Evolutionary conservation across 768 basidiomycete species (phyloP).

Genomic region (Royoungia palumana): DNA sequence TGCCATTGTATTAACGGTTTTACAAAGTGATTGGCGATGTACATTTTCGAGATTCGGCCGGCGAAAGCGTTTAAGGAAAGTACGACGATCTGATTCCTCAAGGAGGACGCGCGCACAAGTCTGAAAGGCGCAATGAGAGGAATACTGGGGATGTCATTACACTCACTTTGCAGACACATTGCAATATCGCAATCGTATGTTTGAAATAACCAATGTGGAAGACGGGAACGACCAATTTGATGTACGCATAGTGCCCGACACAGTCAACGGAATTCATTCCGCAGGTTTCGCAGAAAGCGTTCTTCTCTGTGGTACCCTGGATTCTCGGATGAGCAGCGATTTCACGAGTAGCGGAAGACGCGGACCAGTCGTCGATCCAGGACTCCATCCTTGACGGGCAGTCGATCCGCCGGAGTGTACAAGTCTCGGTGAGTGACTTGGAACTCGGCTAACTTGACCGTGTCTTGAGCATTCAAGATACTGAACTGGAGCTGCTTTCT

Average conservation of each 20-base stretch:
- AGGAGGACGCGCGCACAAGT: slow-evolving; percentile 91
- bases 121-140: slow-evolving; percentile 34
- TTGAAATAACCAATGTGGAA: slow-evolving; percentile 99
- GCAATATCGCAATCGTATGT: slow-evolving; percentile 88
- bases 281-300: slow-evolving; percentile 90
- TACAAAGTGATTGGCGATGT: slow-evolving; percentile 76
- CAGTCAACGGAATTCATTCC: slow-evolving; percentile 89
- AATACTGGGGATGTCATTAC: background rate
- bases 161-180: slow-evolving; percentile 92
- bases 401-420: slow-evolving; percentile 78
- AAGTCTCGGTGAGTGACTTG: slow-evolving; percentile 92
- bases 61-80: slow-evolving; percentile 87
- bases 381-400: slow-evolving; percentile 89
- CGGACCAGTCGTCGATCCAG: slow-evolving; percentile 86
- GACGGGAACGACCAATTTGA: slow-evolving; percentile 93
- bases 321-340: background rate
- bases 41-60: slow-evolving; percentile 89
- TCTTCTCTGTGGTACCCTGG: slow-evolving; percentile 94
- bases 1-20: slow-evolving; percentile 80
- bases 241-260: slow-evolving; percentile 98
- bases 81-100: slow-evolving; percentile 80
- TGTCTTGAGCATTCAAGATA: slow-evolving; percentile 89
- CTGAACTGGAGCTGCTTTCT: slow-evolving; percentile 98
- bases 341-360: slow-evolving; percentile 2
- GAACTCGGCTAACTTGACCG: slow-evolving; percentile 93